Conservation (phyloP, 306 rosid genomes). For the Adenanthera pavonina region DNA sequence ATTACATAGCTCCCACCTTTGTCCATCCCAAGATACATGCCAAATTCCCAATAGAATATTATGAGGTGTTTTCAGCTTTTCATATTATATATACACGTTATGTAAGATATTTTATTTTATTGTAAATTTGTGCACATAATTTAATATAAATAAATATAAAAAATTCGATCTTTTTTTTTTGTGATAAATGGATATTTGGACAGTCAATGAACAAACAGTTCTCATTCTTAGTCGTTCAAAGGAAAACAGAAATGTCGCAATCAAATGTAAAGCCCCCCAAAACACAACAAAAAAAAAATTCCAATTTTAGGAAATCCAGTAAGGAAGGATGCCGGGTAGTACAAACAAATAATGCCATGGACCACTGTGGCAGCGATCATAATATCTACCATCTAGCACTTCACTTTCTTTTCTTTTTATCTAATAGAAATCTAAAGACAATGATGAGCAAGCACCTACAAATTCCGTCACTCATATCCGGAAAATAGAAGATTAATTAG, state of each 20-base stretch:
- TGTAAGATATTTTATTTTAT: too few relatives aligned
- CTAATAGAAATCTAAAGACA: conserved; percentile 32
- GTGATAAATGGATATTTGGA: background rate
- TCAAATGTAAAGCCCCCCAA: conserved; percentile 1
- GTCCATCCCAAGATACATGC: background rate
- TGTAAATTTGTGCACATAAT: too few relatives aligned
- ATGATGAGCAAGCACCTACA: conserved; percentile 25
- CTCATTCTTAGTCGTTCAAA: background rate
- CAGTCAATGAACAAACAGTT: background rate
- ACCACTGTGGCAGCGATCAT: conserved; percentile 35
- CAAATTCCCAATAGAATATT: background rate
- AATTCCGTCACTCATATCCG: conserved; percentile 16
- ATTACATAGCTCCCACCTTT: background rate
- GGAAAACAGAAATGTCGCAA: conserved; percentile 17
- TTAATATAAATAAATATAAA: too few relatives aligned
- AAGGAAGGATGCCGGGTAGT: background rate
- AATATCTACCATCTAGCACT: conserved; percentile 13
- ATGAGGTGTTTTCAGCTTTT: background rate
- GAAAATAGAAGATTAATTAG: conserved; percentile 22
- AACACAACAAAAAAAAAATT: background rate
- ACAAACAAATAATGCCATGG: conserved; percentile 12
- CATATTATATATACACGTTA: too few relatives aligned
- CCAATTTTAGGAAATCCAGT: conserved; percentile 31
- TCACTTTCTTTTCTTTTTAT: conserved; percentile 3
- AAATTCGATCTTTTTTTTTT: background rate